These are phyloP conservation scores for Pterulicium gracile DNA, from an alignment of 1,284 basidiomycete genomes.

Conservation along the genomic window DNA sequence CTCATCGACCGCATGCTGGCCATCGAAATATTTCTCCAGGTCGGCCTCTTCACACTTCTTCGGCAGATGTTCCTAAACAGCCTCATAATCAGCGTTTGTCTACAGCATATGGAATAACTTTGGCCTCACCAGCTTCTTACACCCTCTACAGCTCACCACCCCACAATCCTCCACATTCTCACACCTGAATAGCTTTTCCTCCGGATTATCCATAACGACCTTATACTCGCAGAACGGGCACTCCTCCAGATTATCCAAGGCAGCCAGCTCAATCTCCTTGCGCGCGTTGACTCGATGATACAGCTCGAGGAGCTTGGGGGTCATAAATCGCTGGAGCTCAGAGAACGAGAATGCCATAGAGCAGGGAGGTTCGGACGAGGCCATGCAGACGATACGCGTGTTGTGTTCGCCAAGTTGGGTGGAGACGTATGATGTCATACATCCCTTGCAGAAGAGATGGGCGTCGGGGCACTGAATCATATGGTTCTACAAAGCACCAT, in stretches of 20 bases:
- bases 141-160: conserved; percentile 65
- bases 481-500: conserved; percentile 38
- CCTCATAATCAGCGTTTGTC: conserved; percentile 4
- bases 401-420: conserved; percentile 40
- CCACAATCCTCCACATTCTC: conserved; percentile 58
- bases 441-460: conserved; percentile 61
- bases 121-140: conserved; percentile 61
- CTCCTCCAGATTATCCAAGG: conserved; percentile 64
- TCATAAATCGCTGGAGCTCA: conserved; percentile 54
- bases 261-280: conserved; percentile 68
- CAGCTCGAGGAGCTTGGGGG: conserved; percentile 50
- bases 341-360: conserved; percentile 53
- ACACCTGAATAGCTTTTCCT: conserved; percentile 74
- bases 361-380: conserved; percentile 51
- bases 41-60: conserved; percentile 76
- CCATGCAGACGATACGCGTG: conserved; percentile 66
- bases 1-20: conserved; percentile 72
- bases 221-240: conserved; percentile 85
- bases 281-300: conserved; percentile 71
- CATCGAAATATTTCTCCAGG: conserved; percentile 61
- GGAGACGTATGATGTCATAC: conserved; percentile 40
- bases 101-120: background rate
- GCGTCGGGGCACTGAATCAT: conserved; percentile 81
- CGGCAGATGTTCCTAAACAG: conserved; percentile 67
- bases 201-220: conserved; percentile 65